phyloP scores from a whole-genome alignment of 805 yeast species.

The Spathaspora girioi region DNA sequence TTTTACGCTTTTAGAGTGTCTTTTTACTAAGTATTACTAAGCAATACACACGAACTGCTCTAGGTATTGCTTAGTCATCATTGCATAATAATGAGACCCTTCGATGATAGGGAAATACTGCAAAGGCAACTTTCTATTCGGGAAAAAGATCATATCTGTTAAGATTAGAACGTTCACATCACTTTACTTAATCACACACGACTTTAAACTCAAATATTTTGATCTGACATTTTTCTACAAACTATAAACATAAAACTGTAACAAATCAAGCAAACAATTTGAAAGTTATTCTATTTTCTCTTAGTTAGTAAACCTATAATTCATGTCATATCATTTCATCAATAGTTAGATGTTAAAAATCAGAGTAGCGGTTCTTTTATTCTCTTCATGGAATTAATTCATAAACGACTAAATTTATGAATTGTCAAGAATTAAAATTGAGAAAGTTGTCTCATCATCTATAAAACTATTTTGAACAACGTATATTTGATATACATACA shows the following conservation, averaged over 20 bases:
- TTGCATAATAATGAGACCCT: no score
- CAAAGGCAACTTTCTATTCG: no score
- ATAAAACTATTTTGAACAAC: not conserved
- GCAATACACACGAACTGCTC: not conserved
- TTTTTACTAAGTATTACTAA: not conserved
- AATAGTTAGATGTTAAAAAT: constrained; percentile 4
- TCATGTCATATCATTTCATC: not conserved
- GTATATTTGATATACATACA: not conserved
- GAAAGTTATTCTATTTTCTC: not conserved
- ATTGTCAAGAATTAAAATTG: constrained; percentile 3
- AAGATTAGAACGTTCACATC: no score
- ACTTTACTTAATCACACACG: no score
- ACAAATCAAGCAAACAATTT: not conserved
- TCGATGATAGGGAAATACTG: no score
- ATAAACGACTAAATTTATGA: constrained; percentile 3
- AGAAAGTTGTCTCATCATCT: constrained; percentile 4
- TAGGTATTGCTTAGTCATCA: not conserved
- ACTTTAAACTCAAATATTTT: no score
- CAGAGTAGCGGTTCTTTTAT: constrained; percentile 35
- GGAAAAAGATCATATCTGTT: no score
- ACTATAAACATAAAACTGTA: no score
- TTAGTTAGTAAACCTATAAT: not conserved
- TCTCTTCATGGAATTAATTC: constrained; percentile 1
- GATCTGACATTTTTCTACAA: no score
- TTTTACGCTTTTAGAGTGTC: not conserved